phyloP scores from a whole-genome alignment of 768 basidiomycete species.

The Boletus rubescentipes region DNA sequence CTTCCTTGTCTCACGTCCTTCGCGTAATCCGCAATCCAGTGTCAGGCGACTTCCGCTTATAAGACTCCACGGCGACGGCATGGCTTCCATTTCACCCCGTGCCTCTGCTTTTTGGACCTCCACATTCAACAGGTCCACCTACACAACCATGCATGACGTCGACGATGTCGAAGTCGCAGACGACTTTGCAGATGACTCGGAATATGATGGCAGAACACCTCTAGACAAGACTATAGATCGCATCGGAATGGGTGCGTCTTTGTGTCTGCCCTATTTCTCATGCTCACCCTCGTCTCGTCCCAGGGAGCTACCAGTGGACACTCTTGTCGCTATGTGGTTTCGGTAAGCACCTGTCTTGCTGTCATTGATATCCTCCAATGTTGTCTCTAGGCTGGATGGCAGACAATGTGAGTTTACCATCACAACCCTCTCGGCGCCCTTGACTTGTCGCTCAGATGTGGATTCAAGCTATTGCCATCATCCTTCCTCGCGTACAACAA shows the following conservation, averaged over 20 bases:
- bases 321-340: constrained; percentile 83
- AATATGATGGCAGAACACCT: constrained; percentile 49
- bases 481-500: constrained; percentile 93
- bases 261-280: background rate
- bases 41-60: background rate
- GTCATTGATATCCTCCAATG: background rate
- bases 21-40: constrained; percentile 11
- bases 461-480: constrained; percentile 89
- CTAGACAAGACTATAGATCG: constrained; percentile 87
- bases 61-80: constrained; percentile 12
- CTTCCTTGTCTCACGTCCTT: constrained; percentile 10
- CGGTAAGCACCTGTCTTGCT: constrained; percentile 50
- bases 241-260: constrained; percentile 79
- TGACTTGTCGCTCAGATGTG: constrained; percentile 68
- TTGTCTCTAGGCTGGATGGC: constrained; percentile 77
- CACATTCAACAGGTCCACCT: constrained; percentile 30
- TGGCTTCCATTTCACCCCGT: constrained; percentile 47
- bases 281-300: background rate
- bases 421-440: constrained; percentile 8
- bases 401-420: constrained; percentile 65
- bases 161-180: constrained; percentile 30
- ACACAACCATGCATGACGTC: constrained; percentile 40
- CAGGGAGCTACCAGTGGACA: constrained; percentile 79
- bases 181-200: constrained; percentile 21
- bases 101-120: constrained; percentile 51